Percentiles rank a stretch among this genome's conserved stretches.
These are phyloP conservation scores for Penicillium sp. DNA, from an alignment of 2,329 filamentous ascomycete genomes.

Conservation along the genomic window DNA sequence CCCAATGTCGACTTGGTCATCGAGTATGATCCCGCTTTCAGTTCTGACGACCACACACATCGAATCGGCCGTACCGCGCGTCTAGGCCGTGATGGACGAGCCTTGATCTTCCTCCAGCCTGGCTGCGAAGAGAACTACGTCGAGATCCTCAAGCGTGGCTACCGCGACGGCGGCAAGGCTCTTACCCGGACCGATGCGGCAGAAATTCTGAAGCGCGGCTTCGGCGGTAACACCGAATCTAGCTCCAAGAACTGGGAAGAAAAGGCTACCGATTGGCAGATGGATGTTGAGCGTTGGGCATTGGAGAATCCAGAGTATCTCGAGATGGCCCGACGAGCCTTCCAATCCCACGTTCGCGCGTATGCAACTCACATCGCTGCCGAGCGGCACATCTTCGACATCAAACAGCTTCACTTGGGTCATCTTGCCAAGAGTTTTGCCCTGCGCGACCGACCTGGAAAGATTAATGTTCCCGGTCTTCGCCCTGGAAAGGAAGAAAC, in stretches of 20 bases:
- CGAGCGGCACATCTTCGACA: conserved; percentile 86
- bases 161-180: conserved; percentile 64
- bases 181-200: conserved; percentile 65
- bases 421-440: conserved; percentile 94
- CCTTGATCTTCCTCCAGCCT: conserved; percentile 85
- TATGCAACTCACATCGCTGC: conserved; percentile 91
- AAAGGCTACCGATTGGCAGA: conserved; percentile 67
- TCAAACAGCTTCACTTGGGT: conserved; percentile 85
- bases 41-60: conserved; percentile 89
- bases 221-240: conserved; percentile 49
- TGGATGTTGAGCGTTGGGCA: conserved; percentile 67
- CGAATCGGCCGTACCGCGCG: conserved; percentile 92
- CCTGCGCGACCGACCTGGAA: conserved; percentile 81
- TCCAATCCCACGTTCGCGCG: conserved; percentile 87
- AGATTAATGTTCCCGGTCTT: conserved; percentile 63
- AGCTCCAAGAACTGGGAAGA: conserved; percentile 62
- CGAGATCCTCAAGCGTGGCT: conserved; percentile 70
- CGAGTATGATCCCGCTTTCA: conserved; percentile 95
- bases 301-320: conserved; percentile 67
- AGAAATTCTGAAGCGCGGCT: conserved; percentile 68
- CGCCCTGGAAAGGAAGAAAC: conserved; percentile 51
- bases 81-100: conserved; percentile 83
- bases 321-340: conserved; percentile 80
- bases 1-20: conserved; percentile 93
- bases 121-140: conserved; percentile 93